These are phyloP conservation scores for Leersia perrieri DNA, from an alignment of 176 grass and related monocot species.

Conservation along the genomic window DNA sequence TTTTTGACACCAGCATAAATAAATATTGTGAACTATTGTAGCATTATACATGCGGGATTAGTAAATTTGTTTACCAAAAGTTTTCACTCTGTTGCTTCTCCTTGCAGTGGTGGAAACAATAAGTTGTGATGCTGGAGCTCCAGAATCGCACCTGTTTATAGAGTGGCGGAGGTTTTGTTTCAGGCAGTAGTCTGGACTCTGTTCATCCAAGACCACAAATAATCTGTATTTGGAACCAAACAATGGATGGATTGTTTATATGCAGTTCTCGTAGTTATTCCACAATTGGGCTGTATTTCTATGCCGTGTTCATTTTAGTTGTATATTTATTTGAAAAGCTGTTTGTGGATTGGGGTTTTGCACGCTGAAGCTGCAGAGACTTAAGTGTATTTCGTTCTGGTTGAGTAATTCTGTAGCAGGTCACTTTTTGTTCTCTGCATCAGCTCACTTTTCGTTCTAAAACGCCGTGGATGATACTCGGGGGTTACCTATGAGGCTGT, in stretches of 20 bases:
- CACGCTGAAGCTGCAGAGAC: not conserved
- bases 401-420: not conserved
- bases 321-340: slow-evolving; percentile 17
- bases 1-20: not conserved
- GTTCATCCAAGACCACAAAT: slow-evolving; percentile 35
- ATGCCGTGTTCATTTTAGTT: slow-evolving; percentile 11
- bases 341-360: not conserved
- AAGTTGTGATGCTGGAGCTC: slow-evolving; percentile 46
- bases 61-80: not conserved
- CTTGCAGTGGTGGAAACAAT: slow-evolving; percentile 42
- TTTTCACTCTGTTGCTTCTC: not conserved
- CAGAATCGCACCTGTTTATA: slow-evolving; percentile 41
- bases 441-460: not conserved
- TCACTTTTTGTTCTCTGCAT: not conserved
- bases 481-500: not conserved
- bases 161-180: slow-evolving; percentile 34
- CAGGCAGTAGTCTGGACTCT: slow-evolving; percentile 35
- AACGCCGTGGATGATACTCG: not conserved
- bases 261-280: slow-evolving; percentile 32
- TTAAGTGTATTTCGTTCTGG: slow-evolving; percentile 11
- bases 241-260: slow-evolving; percentile 27
- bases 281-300: slow-evolving; percentile 8
- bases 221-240: slow-evolving; percentile 43
- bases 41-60: not conserved
- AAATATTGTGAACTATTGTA: not conserved